phyloP scores from a whole-genome alignment of 164 flowering plant genomes.

The Sedum album region DNA sequence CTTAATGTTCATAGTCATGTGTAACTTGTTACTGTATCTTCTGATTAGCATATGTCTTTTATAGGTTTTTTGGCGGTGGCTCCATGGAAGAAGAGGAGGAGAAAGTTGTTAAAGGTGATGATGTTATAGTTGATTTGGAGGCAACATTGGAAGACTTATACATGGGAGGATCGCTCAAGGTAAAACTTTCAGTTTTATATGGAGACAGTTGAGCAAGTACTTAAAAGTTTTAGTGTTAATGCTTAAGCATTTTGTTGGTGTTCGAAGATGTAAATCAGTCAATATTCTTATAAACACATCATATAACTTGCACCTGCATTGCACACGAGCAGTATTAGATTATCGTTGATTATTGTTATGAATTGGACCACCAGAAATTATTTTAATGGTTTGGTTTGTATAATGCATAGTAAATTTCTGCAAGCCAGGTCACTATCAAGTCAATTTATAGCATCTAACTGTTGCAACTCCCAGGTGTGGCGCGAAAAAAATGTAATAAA shows the following conservation, averaged over 20 bases:
- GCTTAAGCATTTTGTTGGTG: neutral
- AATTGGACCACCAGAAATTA: too few species aligned
- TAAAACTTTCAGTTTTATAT: slow-evolving; percentile 12
- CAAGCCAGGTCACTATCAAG: too few species aligned
- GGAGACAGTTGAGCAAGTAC: neutral
- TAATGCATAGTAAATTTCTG: too few species aligned
- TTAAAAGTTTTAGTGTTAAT: neutral
- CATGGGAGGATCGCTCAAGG: slow-evolving; percentile 89
- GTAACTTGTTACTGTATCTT: neutral
- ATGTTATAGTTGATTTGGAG: too few species aligned
- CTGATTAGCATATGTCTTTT: slow-evolving; percentile 7
- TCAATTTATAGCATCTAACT: neutral
- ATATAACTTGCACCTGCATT: too few species aligned
- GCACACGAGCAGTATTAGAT: too few species aligned
- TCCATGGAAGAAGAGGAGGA: too few species aligned
- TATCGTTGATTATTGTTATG: too few species aligned
- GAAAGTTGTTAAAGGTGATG: too few species aligned
- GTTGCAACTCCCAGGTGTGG: slow-evolving; percentile 64
- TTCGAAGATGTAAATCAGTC: neutral
- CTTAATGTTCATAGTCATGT: neutral
- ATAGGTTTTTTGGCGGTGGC: slow-evolving; percentile 86
- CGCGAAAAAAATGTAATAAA: too few species aligned
- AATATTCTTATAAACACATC: neutral
- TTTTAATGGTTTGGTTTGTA: too few species aligned
- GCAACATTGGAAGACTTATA: too few species aligned